Evolutionary conservation across 331 rosid species (phyloP).

Genomic region (Malus hybrid): DNA sequence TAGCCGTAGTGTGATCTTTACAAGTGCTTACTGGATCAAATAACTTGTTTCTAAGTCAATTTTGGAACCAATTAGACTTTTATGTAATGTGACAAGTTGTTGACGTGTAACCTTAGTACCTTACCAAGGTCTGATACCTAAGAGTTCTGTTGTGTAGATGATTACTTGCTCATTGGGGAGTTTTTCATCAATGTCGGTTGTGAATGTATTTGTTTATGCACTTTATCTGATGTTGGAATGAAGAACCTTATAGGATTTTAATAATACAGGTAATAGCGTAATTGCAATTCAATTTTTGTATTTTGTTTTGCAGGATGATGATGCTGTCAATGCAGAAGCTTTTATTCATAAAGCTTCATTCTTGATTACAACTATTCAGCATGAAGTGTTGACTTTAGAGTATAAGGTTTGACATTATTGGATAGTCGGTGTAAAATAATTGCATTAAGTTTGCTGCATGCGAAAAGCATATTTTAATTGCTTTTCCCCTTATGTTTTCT

Average conservation of each 20-base stretch:
- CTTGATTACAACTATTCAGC: slow-evolving; percentile 89
- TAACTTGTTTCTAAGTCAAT: too few species aligned
- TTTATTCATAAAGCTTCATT: slow-evolving; percentile 96
- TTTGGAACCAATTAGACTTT: neutral
- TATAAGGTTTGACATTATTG: slow-evolving; percentile 65
- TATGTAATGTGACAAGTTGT: neutral
- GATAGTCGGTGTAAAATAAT: slow-evolving; percentile 7
- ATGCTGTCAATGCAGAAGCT: slow-evolving; percentile 93
- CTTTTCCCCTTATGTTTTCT: slow-evolving; percentile 3
- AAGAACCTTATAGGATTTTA: neutral
- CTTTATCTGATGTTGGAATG: neutral
- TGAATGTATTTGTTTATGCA: neutral
- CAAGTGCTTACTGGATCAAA: too few species aligned
- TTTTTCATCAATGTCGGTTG: neutral
- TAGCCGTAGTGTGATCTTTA: too few species aligned
- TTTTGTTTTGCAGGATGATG: slow-evolving; percentile 73
- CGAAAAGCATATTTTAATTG: slow-evolving; percentile 2
- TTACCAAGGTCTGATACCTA: neutral
- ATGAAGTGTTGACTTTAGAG: slow-evolving; percentile 80
- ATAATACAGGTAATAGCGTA: neutral
- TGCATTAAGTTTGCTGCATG: slow-evolving; percentile 10
- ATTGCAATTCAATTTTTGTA: neutral
- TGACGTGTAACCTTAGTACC: neutral
- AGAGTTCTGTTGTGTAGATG: neutral
- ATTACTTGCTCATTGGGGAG: neutral